phyloP scores from a whole-genome alignment of 164 flowering plant genomes.

The Warburgia ugandensis region DNA sequence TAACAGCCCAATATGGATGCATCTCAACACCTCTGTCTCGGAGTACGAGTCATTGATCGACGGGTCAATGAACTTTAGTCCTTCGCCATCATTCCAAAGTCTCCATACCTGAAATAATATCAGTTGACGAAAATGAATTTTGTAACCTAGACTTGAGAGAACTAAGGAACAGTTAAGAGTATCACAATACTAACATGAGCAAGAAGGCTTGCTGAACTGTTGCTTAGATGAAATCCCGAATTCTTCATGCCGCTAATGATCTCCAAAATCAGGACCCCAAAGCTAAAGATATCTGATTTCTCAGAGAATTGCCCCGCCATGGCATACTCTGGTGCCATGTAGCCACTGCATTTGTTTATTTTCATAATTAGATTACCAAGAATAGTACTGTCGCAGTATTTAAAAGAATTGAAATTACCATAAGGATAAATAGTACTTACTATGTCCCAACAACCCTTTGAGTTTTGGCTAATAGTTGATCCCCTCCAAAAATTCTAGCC shows the following conservation, averaged over 20 bases:
- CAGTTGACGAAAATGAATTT: not conserved
- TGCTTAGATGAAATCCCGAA: conserved; percentile 20
- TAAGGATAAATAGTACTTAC: conserved; percentile 16
- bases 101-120: conserved; percentile 6
- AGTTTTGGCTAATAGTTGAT: conserved; percentile 21
- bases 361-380: not conserved
- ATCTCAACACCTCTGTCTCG: conserved; percentile 1
- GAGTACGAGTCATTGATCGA: not conserved
- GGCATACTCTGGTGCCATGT: conserved; percentile 13
- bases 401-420: no score
- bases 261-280: conserved; percentile 9
- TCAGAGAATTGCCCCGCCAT: conserved; percentile 7
- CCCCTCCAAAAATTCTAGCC: conserved; percentile 35
- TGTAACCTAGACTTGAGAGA: not conserved
- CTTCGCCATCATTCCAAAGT: conserved; percentile 7
- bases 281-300: conserved; percentile 11
- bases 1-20: conserved; percentile 11
- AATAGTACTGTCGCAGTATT: not conserved
- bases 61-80: conserved; percentile 3
- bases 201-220: not conserved
- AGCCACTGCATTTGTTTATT: conserved; percentile 6
- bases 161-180: not conserved
- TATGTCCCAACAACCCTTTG: conserved; percentile 29
- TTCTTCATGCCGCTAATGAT: conserved; percentile 12
- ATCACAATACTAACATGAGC: not conserved